Evolutionary conservation across 1,139 yeast species (phyloP).

Genomic region (Debaryomyces nepalensis): DNA sequence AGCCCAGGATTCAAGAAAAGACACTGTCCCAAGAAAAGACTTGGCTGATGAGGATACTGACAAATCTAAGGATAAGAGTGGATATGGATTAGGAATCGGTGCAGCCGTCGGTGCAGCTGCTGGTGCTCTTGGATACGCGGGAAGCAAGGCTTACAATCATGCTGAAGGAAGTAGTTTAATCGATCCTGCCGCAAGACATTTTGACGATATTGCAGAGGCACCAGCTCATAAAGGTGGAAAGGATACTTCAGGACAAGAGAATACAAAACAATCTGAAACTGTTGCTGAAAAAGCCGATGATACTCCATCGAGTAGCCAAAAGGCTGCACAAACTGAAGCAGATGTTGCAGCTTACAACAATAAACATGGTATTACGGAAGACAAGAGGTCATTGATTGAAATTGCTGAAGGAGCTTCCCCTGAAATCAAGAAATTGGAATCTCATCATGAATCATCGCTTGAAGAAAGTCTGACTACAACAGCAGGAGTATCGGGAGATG

Average conservation of each 20-base stretch:
- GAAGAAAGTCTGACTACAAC: neutral
- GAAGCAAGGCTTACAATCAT: neutral
- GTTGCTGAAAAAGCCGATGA: slow-evolving; percentile 11
- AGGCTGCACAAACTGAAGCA: slow-evolving; percentile 23
- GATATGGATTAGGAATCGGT: slow-evolving; percentile 22
- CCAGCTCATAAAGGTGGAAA: slow-evolving; percentile 23
- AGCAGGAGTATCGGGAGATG: slow-evolving; percentile 11
- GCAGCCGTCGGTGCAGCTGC: slow-evolving; percentile 34
- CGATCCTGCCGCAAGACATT: slow-evolving; percentile 26
- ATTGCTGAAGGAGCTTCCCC: slow-evolving; percentile 33
- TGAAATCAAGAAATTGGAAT: slow-evolving; percentile 22
- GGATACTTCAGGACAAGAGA: slow-evolving; percentile 13
- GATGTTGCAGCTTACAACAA: slow-evolving; percentile 34
- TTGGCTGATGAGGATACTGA: slow-evolving; percentile 12
- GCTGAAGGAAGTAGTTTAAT: slow-evolving; percentile 24
- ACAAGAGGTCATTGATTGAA: slow-evolving; percentile 33
- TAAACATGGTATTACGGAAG: slow-evolving; percentile 31
- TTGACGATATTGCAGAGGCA: slow-evolving; percentile 26
- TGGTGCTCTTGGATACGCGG: slow-evolving; percentile 20
- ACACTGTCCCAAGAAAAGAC: slow-evolving; percentile 10
- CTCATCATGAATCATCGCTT: slow-evolving; percentile 13
- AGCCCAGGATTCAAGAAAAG: slow-evolving; percentile 8
- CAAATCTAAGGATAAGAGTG: slow-evolving; percentile 6
- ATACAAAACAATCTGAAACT: slow-evolving; percentile 6
- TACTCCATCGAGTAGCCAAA: slow-evolving; percentile 15